Conservation (phyloP, 2,329 filamentous ascomycete species). For the Pleurostoma richardsiae region DNA sequence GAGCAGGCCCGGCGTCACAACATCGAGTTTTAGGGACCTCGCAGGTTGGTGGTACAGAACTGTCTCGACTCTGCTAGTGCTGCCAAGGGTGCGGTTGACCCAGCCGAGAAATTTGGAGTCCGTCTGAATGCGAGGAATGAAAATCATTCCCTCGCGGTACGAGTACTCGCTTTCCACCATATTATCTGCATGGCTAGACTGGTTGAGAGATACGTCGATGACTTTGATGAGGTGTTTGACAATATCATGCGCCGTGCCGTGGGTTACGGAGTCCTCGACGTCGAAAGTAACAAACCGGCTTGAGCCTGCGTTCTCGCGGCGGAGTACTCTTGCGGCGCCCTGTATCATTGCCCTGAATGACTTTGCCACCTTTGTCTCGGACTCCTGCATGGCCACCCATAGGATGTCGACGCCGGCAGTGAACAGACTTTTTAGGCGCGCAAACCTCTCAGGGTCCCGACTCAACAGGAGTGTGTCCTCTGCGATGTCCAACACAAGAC, state of each 20-base stretch:
- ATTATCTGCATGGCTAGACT: too few species aligned
- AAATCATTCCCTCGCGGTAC: conserved; percentile 2
- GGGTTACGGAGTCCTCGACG: too few species aligned
- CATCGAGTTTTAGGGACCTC: conserved; percentile 6
- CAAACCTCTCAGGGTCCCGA: conserved; percentile 5
- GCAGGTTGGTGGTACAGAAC: conserved; percentile 2
- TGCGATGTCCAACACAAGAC: conserved; percentile 8
- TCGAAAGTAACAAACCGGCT: too few species aligned
- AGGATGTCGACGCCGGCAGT: conserved; percentile 3
- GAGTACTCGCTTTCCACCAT: not conserved
- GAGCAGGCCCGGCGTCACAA: conserved; percentile 5
- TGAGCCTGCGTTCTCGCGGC: conserved; percentile 8
- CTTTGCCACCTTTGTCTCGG: not conserved
- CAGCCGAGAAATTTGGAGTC: conserved; percentile 7
- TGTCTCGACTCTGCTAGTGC: not conserved
- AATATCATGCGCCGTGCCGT: too few species aligned
- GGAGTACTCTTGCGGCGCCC: conserved; percentile 9
- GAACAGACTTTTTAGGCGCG: conserved; percentile 8
- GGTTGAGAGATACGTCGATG: too few species aligned
- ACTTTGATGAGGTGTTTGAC: too few species aligned
- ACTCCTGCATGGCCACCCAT: conserved; percentile 9
- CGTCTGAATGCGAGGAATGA: conserved; percentile 5
- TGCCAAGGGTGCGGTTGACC: too few species aligned
- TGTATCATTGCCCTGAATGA: conserved; percentile 8
- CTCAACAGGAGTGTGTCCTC: conserved; percentile 8